Base-by-base conservation (phyloP, 352 stramenopile genomes). In the Phytopythium oedochilum region DNA sequence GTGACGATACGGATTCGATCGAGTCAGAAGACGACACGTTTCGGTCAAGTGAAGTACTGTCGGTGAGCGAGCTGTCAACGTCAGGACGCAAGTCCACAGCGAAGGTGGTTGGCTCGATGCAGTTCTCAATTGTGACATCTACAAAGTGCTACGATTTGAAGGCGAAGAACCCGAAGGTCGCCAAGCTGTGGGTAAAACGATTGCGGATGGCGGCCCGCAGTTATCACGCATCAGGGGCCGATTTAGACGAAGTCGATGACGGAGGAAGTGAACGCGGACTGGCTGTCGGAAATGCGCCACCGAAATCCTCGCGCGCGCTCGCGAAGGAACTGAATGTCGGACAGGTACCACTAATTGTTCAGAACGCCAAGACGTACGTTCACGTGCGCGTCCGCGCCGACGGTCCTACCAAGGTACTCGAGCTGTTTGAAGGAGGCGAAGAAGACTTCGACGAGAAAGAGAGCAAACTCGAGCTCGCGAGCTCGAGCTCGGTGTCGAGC, bases 381-480 rank as follows among this genome's bases (percentile, higher is more conserved):
- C 73, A 90, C 39, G 75, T 94, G 59, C 83, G 86, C 18, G 75
- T 96, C 39, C 79, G 85, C 50, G 87, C 88, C 28, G 88, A 97
- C 64, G 88, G 88, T 1, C 83, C 87, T 6, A 97, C 87, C 25
- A 97, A 96, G 55, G 88, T 97, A 18, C 63, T 97, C n/a, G 88
- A 97, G 57, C 53, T 97, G 4, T 94, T 84, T 55, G 86, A 97
- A 79, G 87, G 84, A 47, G 83, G 83, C 5, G 83, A 94, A 60
- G 86, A 94, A 60, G 86, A 96, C 47, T 87, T 83, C 43, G 85
- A 92, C 40, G 85, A 92, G 51, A 87, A 83, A 45, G 83, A 93
- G n/a, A 78, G 50, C 35, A 89, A 88, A 36, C 67, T 83, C n/a
- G 83, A 91, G 28, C 14, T 88, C n/a, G 89, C 83, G 18, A 91